Base-by-base conservation (phyloP, 108 stramenopile species). In the Asterionellopsis glacialis region DNA sequence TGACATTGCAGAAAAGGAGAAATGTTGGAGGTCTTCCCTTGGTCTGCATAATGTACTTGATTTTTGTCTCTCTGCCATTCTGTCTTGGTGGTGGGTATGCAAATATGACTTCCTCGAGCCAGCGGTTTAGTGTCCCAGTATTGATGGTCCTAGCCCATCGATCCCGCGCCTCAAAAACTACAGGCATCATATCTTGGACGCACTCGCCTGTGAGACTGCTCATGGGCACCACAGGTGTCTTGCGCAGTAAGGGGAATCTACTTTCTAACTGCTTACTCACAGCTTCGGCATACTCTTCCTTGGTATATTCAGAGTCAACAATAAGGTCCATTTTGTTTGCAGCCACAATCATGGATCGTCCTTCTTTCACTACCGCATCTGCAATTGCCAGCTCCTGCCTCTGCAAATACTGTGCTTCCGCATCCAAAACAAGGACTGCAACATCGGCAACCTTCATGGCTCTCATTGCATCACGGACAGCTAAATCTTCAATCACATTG, bases 281-380 rank as follows among this genome's bases (percentile, higher is more conserved):
- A 40, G 65, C 79, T 42, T 63, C 63, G 9, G 85, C 88, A 70
- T 77, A 94, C 47, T 91, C 86, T 22, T 70, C 38, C 3, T 70
- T 61, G 2, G 80, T 65, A 45, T 89, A 93, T 0, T 77, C 73
- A 4, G 65, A 68, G 51, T 85, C 89, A 26, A 86, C 80, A 27
- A 95, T 57, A 0, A 92, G 72, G 61, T 96, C 95, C 83, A 87
- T 84, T 62, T 96, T 96, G 63, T 96, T 96, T 27, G 92, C 95
- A 9, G 80, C 92, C 27, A 96, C 78, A 1, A 96, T 82, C 61
- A 96, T 65, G 0, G 88, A 63, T 11, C 95, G 80, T 33, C 95
- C 95, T 72, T 96, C 95, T 40, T 88, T 72, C n/a, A 94, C 60
- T 18, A 93, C 87, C 33, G 88, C 74, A 63, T 87, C 87, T n/a